Evolutionary conservation across 352 stramenopile genomes (phyloP).

Genomic region (Phytopythium vexans): DNA sequence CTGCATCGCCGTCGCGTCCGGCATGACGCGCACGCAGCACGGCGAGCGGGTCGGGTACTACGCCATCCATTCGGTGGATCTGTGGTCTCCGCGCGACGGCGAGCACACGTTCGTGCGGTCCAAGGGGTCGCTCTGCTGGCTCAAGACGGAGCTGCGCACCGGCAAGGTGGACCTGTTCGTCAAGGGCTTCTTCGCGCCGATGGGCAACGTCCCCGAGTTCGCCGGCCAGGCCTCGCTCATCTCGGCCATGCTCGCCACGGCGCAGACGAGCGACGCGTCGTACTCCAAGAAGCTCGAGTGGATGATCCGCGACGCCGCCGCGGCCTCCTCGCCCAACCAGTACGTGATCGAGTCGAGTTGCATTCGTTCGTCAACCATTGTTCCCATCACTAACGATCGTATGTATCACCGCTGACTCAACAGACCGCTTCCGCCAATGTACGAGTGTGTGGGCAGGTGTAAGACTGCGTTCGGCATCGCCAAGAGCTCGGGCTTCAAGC

Average conservation of each 20-base stretch:
- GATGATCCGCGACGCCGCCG: constrained; percentile 36
- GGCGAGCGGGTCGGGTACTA: constrained; percentile 52
- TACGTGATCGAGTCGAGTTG: no score
- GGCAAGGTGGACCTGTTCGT: constrained; percentile 44
- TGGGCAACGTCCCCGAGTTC: constrained; percentile 24
- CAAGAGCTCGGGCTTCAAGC: constrained; percentile 18
- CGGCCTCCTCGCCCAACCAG: constrained; percentile 2
- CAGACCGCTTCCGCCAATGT: constrained; percentile 4
- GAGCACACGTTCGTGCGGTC: constrained; percentile 26
- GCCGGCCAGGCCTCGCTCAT: constrained; percentile 25
- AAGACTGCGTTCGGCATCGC: constrained; percentile 19
- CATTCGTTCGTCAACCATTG: no score
- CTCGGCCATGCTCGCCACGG: constrained; percentile 33
- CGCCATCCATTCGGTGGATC: constrained; percentile 45
- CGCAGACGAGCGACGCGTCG: constrained; percentile 29
- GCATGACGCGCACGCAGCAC: constrained; percentile 32
- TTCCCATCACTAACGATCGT: neutral
- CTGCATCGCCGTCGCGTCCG: constrained; percentile 34
- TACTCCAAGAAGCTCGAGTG: constrained; percentile 44
- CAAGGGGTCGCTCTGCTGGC: constrained; percentile 37
- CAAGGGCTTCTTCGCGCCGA: constrained; percentile 29
- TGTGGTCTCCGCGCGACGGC: constrained; percentile 29
- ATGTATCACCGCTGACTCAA: no score
- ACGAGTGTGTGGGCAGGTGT: constrained; percentile 26
- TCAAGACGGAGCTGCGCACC: constrained; percentile 29